phyloP scores from a whole-genome alignment of 306 rosid species.

The peach (Prunus persica) region DNA sequence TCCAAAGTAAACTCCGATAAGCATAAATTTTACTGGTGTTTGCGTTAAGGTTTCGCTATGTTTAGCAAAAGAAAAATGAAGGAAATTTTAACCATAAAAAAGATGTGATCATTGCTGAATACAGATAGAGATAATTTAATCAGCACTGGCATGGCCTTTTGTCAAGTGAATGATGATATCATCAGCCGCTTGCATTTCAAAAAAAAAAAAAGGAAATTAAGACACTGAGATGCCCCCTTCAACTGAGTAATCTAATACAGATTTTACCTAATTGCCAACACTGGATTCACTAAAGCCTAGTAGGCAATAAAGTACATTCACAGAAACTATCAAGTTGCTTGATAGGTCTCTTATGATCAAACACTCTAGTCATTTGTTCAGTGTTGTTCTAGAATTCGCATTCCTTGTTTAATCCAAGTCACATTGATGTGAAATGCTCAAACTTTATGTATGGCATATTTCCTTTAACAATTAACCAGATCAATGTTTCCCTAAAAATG shows the following conservation, averaged over 20 bases:
- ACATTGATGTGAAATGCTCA: neutral
- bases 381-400: neutral
- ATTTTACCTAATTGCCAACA: too few species aligned
- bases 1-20: constrained; percentile 29
- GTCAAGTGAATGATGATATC: neutral
- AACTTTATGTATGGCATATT: neutral
- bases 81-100: constrained; percentile 1
- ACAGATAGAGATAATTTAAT: neutral
- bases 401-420: neutral
- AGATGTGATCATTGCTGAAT: neutral
- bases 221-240: neutral
- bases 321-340: neutral
- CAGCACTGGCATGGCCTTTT: neutral
- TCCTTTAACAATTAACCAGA: neutral
- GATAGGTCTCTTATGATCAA: neutral
- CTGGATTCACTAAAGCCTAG: neutral
- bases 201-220: neutral
- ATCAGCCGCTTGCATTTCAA: neutral
- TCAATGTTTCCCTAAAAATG: too few species aligned
- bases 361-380: neutral
- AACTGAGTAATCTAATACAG: neutral
- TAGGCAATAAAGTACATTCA: neutral
- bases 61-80: constrained; percentile 9
- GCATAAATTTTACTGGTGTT: neutral
- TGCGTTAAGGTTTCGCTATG: constrained; percentile 12